These are phyloP conservation scores for Aurinia saxatilis DNA, from an alignment of 345 rosid species.

Conservation along the genomic window DNA sequence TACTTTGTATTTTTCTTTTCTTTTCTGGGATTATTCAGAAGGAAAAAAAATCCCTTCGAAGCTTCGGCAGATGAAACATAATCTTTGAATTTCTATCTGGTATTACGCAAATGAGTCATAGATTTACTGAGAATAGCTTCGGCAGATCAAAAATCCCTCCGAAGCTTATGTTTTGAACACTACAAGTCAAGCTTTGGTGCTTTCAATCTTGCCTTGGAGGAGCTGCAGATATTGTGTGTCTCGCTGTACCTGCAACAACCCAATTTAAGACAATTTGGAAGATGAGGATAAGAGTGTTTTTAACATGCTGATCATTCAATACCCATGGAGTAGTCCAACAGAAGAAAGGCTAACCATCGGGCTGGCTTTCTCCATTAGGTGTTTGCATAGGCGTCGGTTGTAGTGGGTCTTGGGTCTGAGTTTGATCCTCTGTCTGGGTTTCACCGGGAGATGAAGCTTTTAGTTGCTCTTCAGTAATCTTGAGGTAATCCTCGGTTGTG, in stretches of 20 bases:
- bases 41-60: too few relatives aligned
- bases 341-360: conserved; percentile 30
- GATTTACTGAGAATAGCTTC: too few relatives aligned
- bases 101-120: too few relatives aligned
- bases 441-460: conserved; percentile 38
- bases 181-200: conserved; percentile 22
- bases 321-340: background rate
- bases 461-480: conserved; percentile 80
- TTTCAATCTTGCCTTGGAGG: conserved; percentile 49
- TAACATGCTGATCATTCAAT: background rate
- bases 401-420: conserved; percentile 32
- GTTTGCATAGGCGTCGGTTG: conserved; percentile 27
- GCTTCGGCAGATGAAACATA: too few relatives aligned
- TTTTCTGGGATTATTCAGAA: too few relatives aligned
- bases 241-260: conserved; percentile 27
- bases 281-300: background rate
- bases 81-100: too few relatives aligned
- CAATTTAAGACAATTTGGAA: background rate
- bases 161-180: background rate
- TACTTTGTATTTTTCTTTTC: too few relatives aligned
- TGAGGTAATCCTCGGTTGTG: conserved; percentile 68
- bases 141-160: conserved; percentile 14
- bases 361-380: conserved; percentile 32
- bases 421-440: conserved; percentile 32
- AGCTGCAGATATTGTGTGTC: conserved; percentile 36